These are phyloP conservation scores for Fusarium nygamai DNA, from an alignment of 2,329 filamentous ascomycete species.

Conservation along the genomic window DNA sequence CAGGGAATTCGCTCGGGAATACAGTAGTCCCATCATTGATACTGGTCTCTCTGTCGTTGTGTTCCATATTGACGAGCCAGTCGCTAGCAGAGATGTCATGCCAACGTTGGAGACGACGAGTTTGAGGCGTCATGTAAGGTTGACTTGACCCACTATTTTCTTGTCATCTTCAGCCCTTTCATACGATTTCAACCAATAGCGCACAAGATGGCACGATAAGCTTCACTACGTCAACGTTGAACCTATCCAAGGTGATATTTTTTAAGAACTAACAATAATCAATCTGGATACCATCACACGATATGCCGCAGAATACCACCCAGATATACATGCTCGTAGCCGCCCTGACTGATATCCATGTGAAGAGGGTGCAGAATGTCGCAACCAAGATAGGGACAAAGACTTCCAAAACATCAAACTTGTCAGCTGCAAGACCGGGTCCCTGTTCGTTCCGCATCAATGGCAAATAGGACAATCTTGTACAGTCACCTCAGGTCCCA, in stretches of 20 bases:
- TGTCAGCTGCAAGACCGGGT: neutral
- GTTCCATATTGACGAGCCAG: neutral
- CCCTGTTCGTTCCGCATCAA: neutral
- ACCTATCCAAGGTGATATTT: neutral
- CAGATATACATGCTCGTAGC: neutral
- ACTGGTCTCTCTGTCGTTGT: accelerated
- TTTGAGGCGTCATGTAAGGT: neutral
- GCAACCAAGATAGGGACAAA: neutral
- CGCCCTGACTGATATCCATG: neutral
- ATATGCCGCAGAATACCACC: neutral
- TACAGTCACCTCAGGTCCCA: neutral
- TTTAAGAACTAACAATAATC: neutral
- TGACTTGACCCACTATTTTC: conserved; percentile 6
- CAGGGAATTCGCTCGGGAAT: neutral
- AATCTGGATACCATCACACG: neutral
- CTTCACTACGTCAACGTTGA: accelerated
- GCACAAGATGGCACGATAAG: accelerated
- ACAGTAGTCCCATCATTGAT: accelerated
- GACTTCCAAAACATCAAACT: neutral
- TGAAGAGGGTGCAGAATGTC: neutral
- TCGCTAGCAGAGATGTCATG: neutral
- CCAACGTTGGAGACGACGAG: neutral
- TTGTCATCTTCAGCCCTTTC: conserved; percentile 21
- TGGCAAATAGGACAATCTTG: neutral
- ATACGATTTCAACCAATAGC: neutral